phyloP scores from a whole-genome alignment of 495 filamentous ascomycete genomes.

The Glonium stellatum region DNA sequence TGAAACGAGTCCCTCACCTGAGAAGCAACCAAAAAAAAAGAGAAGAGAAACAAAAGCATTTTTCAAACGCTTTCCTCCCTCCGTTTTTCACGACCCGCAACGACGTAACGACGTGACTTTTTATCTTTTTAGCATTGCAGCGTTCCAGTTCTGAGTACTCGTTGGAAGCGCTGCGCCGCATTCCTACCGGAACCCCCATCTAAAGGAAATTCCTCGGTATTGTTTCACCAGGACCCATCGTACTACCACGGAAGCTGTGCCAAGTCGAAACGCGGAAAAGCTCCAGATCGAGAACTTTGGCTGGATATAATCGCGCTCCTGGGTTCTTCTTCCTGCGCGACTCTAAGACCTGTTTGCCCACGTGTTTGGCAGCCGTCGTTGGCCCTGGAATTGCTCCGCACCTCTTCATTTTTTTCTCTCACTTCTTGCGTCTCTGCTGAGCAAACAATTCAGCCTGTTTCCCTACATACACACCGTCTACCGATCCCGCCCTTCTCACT shows the following conservation, averaged over 20 bases:
- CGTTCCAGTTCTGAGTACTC: conserved; percentile 21
- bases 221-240: conserved; percentile 22
- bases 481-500: conserved; percentile 7
- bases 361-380: conserved; percentile 24
- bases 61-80: not conserved
- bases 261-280: conserved; percentile 17
- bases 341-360: conserved; percentile 25
- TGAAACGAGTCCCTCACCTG: conserved; percentile 11
- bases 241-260: conserved; percentile 7
- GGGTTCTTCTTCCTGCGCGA: not conserved
- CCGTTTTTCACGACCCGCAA: conserved; percentile 26
- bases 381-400: conserved; percentile 13
- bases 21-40: conserved; percentile 7
- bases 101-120: conserved; percentile 31
- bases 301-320: conserved; percentile 8
- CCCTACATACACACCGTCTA: not conserved
- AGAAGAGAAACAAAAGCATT: conserved; percentile 26
- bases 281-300: not conserved
- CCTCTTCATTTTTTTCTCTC: conserved; percentile 10
- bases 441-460: conserved; percentile 20
- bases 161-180: conserved; percentile 10
- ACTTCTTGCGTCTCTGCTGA: no score
- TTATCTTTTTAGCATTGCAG: conserved; percentile 30
- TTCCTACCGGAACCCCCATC: conserved; percentile 10
- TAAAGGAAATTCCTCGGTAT: conserved; percentile 11